Conservation (phyloP, 805 yeast species). For the Kodamaea kaohsiungensis region DNA sequence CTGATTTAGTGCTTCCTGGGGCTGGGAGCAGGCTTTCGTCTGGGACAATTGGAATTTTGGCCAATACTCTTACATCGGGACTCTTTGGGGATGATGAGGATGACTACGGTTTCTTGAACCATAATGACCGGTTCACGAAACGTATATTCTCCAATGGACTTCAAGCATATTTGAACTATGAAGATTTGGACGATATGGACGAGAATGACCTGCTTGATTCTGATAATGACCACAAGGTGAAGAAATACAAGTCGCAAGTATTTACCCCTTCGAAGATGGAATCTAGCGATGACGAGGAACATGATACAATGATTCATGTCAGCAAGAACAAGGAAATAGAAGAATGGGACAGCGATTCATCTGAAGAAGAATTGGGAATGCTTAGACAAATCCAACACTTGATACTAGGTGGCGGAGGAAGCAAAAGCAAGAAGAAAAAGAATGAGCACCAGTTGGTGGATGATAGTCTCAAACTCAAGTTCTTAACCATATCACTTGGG, state of each 20-base stretch:
- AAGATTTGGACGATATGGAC: constrained; percentile 20
- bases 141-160: constrained; percentile 30
- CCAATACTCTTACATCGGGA: constrained; percentile 1
- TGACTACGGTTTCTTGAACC: constrained; percentile 32
- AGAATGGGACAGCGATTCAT: constrained; percentile 10
- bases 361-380: constrained; percentile 28
- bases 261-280: constrained; percentile 10
- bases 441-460: constrained; percentile 32
- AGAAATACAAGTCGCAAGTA: constrained; percentile 40
- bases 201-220: constrained; percentile 11
- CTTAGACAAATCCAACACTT: constrained; percentile 37
- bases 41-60: constrained; percentile 7
- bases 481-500: constrained; percentile 43
- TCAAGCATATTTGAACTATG: constrained; percentile 24
- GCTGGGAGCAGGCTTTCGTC: constrained; percentile 5
- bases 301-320: constrained; percentile 8
- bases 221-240: constrained; percentile 19
- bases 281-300: constrained; percentile 16
- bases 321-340: constrained; percentile 2
- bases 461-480: constrained; percentile 43
- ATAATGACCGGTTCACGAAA: constrained; percentile 23
- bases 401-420: constrained; percentile 26
- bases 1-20: constrained; percentile 1
- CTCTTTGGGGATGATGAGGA: constrained; percentile 21
- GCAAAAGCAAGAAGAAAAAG: constrained; percentile 16